Percentiles rank a stretch among this genome's conserved stretches.
These are phyloP conservation scores for Comarum palustre DNA, from an alignment of 306 rosid genomes.

Conservation along the genomic window DNA sequence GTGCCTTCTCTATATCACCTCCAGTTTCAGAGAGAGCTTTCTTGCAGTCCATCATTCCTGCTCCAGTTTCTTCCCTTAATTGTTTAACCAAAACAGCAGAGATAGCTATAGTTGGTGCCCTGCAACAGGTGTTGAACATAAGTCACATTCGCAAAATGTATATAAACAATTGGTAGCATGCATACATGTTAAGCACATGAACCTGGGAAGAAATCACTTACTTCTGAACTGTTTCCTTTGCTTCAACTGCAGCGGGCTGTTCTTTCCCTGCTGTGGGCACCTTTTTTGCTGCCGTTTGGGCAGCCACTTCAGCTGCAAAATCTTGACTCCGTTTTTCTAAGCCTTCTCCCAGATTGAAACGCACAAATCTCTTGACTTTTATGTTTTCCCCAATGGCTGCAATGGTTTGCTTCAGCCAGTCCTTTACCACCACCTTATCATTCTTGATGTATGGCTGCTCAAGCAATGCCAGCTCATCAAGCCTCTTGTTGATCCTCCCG, in stretches of 20 bases:
- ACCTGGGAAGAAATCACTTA: slow-evolving; percentile 38
- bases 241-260: slow-evolving; percentile 50
- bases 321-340: slow-evolving; percentile 94
- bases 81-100: slow-evolving; percentile 84
- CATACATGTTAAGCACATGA: neutral
- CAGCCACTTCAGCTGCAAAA: slow-evolving; percentile 99
- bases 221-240: slow-evolving; percentile 62
- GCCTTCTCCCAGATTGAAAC: slow-evolving; percentile 97
- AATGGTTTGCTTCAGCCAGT: slow-evolving; percentile 87
- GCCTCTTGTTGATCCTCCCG: slow-evolving; percentile 89
- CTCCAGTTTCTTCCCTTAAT: slow-evolving; percentile 92
- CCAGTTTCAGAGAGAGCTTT: slow-evolving; percentile 89
- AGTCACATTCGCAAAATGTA: slow-evolving; percentile 14
- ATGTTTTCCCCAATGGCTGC: slow-evolving; percentile 95
- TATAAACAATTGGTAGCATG: neutral
- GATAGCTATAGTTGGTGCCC: slow-evolving; percentile 59
- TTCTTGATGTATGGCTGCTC: slow-evolving; percentile 94
- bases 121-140: slow-evolving; percentile 34
- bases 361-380: slow-evolving; percentile 84
- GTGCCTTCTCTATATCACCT: slow-evolving; percentile 96
- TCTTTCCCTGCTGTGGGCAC: slow-evolving; percentile 42
- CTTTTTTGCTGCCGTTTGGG: slow-evolving; percentile 80
- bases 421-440: slow-evolving; percentile 80
- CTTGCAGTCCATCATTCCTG: slow-evolving; percentile 99
- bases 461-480: slow-evolving; percentile 83